Evolutionary conservation across 495 filamentous ascomycete species (phyloP), one percentile per base, ranked within the genome.

Genomic region (Talaromyces wortmannii): DNA sequence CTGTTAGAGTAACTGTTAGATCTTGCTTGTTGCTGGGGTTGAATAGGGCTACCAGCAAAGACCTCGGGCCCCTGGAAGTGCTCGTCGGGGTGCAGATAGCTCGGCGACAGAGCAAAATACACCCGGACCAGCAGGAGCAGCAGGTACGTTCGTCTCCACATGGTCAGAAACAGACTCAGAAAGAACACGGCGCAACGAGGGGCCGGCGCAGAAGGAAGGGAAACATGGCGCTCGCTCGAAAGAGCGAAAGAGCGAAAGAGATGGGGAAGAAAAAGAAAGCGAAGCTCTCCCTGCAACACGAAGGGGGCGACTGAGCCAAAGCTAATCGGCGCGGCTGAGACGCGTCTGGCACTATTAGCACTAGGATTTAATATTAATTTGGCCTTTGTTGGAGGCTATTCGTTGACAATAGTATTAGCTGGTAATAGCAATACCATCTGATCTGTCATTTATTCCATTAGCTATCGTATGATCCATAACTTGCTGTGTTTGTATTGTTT

Each of bases 51-150:
- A 96, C 92, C 91, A 57, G 92, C 91, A 62, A 96, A 92, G 52
- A 97, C 87, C 75, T 98, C 94, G 8, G 92, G 94, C 16, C 94
- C 94, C 66, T 98, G 94, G 65, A 98, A 98, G 71, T 97, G 90
- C 77, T 98, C 94, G 72, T 98, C 94, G 3, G 94, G 94, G 69
- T 98, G 94, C 31, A 98, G 82, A 70, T 98, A 98, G 75, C 92
- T 97, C 46, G 94, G 89, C 48, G 86, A 91, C 32, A 96, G 77
- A 45, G 94, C 92, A 63, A 97, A 95, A 78, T 95, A 97, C 57
- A 97, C 79, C 64, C 95, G 88, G 60, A 97, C 86, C 57, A 90
- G 70, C 55, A 96, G 69, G 55, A 98, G 77, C 42, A 95, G 71
- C 60, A 97, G 74, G 70, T 96, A 96, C 51, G 84, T 83, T 73